Percentiles rank a stretch among this genome's conserved stretches.
These are phyloP conservation scores for Pleurotus cornucopiae DNA, from an alignment of 768 basidiomycete genomes.

Conservation along the genomic window DNA sequence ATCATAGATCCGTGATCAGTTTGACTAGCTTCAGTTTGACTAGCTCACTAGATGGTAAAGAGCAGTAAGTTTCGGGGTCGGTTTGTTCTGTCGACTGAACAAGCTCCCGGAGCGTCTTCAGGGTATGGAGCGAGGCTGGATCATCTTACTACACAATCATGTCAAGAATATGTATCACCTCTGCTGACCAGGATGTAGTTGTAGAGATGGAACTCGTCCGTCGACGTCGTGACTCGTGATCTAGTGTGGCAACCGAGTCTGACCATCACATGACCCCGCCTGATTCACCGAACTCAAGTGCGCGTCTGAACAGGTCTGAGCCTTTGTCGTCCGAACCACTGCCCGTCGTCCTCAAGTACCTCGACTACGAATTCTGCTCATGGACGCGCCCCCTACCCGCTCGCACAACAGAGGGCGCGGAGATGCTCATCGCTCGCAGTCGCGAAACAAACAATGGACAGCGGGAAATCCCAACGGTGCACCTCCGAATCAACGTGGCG, in stretches of 20 bases:
- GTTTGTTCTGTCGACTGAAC: slow-evolving; percentile 39
- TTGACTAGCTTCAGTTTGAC: background rate
- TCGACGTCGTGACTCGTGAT: no score
- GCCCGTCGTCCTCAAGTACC: no score
- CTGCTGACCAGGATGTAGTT: background rate
- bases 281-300: no score
- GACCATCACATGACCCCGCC: no score
- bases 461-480: slow-evolving; percentile 31
- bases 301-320: no score
- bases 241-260: no score
- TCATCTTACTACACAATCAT: slow-evolving; percentile 1
- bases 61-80: slow-evolving; percentile 41
- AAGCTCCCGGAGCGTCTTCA: slow-evolving; percentile 51
- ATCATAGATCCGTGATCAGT: background rate
- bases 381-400: slow-evolving; percentile 10
- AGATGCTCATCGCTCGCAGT: slow-evolving; percentile 23
- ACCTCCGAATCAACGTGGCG: slow-evolving; percentile 30
- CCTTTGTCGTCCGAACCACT: no score
- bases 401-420: background rate
- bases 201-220: no score
- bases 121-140: slow-evolving; percentile 47
- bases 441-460: slow-evolving; percentile 62
- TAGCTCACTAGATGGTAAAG: no score
- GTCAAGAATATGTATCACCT: background rate
- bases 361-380: background rate